These are phyloP conservation scores for Berberis vulgaris DNA, from an alignment of 164 flowering plant genomes.

Conservation along the genomic window DNA sequence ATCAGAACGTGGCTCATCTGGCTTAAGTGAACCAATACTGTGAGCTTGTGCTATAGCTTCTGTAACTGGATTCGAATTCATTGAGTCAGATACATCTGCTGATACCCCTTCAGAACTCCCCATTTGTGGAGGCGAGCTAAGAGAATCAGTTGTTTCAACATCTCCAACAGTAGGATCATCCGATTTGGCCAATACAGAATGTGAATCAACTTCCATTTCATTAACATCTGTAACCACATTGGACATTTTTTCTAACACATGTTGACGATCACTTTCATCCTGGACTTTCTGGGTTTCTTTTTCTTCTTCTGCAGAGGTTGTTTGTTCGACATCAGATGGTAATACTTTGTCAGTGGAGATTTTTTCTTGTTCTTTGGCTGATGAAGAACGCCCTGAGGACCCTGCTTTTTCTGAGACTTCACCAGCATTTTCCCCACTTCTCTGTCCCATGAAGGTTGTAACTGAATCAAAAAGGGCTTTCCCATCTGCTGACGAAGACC, in stretches of 20 bases:
- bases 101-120: conserved; percentile 20
- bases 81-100: conserved; percentile 20
- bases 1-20: conserved; percentile 17
- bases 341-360: conserved; percentile 16
- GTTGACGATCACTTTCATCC: conserved; percentile 19
- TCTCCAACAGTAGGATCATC: not conserved
- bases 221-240: conserved; percentile 1
- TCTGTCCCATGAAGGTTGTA: conserved; percentile 82
- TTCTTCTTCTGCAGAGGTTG: conserved; percentile 26
- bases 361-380: conserved; percentile 18
- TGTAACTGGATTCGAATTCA: conserved; percentile 20
- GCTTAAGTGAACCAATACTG: not conserved
- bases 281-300: conserved; percentile 17
- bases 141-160: conserved; percentile 22
- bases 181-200: conserved; percentile 6
- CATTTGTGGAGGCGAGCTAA: conserved; percentile 14
- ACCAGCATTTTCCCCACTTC: conserved; percentile 33
- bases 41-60: conserved; percentile 22
- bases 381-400: conserved; percentile 15
- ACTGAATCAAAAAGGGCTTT: conserved; percentile 71
- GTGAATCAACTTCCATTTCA: conserved; percentile 24
- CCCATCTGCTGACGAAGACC: conserved; percentile 56
- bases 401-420: conserved; percentile 31
- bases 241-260: conserved; percentile 1
- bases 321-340: conserved; percentile 19